Evolutionary conservation across 2,329 filamentous ascomycete genomes (phyloP).

Genomic region (Scedosporium aurantiacum): DNA sequence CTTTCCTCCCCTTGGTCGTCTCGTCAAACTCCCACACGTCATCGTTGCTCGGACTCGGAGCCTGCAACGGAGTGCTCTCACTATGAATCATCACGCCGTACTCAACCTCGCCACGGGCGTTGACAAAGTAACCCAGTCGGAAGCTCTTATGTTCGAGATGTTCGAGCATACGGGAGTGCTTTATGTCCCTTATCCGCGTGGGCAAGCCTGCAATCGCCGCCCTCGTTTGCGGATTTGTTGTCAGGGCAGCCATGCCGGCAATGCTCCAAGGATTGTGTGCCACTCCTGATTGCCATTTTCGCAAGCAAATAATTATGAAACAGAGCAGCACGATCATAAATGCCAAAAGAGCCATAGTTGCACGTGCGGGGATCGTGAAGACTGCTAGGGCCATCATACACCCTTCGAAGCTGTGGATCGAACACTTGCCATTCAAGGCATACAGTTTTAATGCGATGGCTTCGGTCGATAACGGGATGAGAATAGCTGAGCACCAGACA

Average conservation of each 20-base stretch:
- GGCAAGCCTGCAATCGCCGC: constrained; percentile 11
- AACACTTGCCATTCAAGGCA: constrained; percentile 18
- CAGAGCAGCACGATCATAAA: constrained; percentile 20
- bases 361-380: constrained; percentile 18
- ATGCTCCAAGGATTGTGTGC: constrained; percentile 30
- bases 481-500: constrained; percentile 21
- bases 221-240: constrained; percentile 18
- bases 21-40: constrained; percentile 3
- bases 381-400: constrained; percentile 26
- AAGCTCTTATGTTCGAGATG: constrained; percentile 14
- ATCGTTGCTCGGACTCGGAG: background rate
- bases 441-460: constrained; percentile 26
- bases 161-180: constrained; percentile 9
- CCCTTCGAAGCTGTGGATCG: constrained; percentile 14
- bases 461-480: constrained; percentile 29
- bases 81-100: constrained; percentile 19
- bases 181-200: background rate
- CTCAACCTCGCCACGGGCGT: constrained; percentile 13
- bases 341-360: constrained; percentile 1
- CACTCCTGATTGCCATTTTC: constrained; percentile 25
- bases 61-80: background rate
- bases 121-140: constrained; percentile 18
- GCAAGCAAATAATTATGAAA: constrained; percentile 18
- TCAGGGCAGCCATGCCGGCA: constrained; percentile 22
- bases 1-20: constrained; percentile 1